These are phyloP conservation scores for Hyaloscypha finlandica DNA, from an alignment of 495 filamentous ascomycete genomes.

Conservation along the genomic window DNA sequence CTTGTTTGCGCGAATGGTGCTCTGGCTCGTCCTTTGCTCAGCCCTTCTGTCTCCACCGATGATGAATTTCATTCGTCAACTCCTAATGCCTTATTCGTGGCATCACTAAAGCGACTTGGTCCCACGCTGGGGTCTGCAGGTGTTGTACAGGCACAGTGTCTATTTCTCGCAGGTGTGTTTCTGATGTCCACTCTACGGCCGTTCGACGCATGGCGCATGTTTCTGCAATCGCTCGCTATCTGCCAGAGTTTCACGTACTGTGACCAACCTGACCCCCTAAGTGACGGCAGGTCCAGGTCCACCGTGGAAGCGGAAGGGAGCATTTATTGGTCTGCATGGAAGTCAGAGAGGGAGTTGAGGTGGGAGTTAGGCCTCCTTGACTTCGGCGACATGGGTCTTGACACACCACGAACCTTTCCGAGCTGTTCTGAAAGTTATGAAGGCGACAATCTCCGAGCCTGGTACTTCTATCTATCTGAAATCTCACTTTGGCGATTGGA, in stretches of 20 bases:
- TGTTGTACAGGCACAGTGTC: conserved; percentile 24
- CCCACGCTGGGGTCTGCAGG: conserved; percentile 15
- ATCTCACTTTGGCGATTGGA: conserved; percentile 20
- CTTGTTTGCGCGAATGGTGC: too few relatives aligned
- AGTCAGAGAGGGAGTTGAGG: conserved; percentile 15
- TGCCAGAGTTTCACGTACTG: conserved; percentile 17
- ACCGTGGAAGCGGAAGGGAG: conserved; percentile 5
- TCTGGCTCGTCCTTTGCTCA: too few relatives aligned
- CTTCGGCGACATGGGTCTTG: too few relatives aligned
- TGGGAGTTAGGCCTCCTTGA: too few relatives aligned
- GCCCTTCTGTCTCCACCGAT: too few relatives aligned
- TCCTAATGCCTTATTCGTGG: not conserved
- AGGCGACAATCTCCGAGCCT: conserved; percentile 19
- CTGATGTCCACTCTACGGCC: conserved; percentile 24
- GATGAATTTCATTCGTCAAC: too few relatives aligned
- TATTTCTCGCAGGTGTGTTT: conserved; percentile 29
- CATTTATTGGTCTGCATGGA: conserved; percentile 26
- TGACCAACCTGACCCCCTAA: not conserved
- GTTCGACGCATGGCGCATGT: conserved; percentile 23
- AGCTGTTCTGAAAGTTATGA: too few relatives aligned
- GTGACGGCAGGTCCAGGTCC: not conserved
- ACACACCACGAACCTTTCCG: conserved; percentile 11
- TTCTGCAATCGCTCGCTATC: conserved; percentile 28
- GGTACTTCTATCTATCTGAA: conserved; percentile 48
- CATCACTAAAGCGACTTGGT: conserved; percentile 29